phyloP scores from a whole-genome alignment of 768 basidiomycete genomes.

The Collybia nuda region DNA sequence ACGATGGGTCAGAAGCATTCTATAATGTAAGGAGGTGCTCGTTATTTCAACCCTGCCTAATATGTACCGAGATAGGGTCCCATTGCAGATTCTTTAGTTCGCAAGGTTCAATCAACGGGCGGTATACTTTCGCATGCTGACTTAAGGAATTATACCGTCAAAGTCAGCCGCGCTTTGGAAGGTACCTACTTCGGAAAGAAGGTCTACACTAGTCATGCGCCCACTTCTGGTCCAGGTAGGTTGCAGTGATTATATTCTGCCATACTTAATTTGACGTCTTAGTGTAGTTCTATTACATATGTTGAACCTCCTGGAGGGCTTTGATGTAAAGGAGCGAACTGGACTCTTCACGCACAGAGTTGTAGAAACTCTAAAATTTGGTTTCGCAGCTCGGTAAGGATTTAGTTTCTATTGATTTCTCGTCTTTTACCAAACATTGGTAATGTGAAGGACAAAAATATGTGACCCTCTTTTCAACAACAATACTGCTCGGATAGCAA shows the following conservation, averaged over 20 bases:
- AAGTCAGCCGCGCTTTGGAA: slow-evolving; percentile 69
- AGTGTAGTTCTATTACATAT: slow-evolving; percentile 76
- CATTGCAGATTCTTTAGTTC: slow-evolving; percentile 78
- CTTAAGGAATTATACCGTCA: slow-evolving; percentile 66
- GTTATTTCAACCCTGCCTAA: slow-evolving; percentile 11
- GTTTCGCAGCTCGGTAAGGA: slow-evolving; percentile 46
- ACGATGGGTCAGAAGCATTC: slow-evolving; percentile 77
- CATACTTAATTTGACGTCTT: slow-evolving; percentile 1
- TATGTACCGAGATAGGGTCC: slow-evolving; percentile 49
- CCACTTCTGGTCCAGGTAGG: slow-evolving; percentile 76
- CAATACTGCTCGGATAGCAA: slow-evolving; percentile 50
- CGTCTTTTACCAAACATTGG: not conserved
- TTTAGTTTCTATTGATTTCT: not conserved
- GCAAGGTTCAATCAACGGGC: slow-evolving; percentile 67
- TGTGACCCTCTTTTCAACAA: slow-evolving; percentile 76
- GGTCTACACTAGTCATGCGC: slow-evolving; percentile 83
- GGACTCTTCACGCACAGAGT: slow-evolving; percentile 73
- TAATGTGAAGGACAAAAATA: slow-evolving; percentile 64
- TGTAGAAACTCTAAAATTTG: slow-evolving; percentile 83
- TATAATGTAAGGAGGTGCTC: slow-evolving; percentile 55
- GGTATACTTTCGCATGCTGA: slow-evolving; percentile 82
- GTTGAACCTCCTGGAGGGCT: slow-evolving; percentile 89
- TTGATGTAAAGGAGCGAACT: slow-evolving; percentile 50
- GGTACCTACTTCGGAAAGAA: slow-evolving; percentile 77
- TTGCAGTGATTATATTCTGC: not conserved